Base-by-base conservation (phyloP, 2,329 filamentous ascomycete genomes). In the Arthroderma uncinatum region DNA sequence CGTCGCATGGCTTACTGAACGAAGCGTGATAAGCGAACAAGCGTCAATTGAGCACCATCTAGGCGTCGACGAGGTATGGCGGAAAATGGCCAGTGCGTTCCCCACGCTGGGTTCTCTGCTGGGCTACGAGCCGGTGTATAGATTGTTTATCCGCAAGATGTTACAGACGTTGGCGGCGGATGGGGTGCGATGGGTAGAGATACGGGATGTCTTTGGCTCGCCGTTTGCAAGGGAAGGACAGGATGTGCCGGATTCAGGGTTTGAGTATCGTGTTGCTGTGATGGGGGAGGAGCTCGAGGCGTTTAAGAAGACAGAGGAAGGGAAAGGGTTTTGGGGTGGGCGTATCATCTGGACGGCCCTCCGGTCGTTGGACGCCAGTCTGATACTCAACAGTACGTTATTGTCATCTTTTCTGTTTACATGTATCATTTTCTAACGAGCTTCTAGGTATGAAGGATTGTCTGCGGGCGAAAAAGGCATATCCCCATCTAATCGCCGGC, bases 71-170 rank as follows among this genome's bases (percentile, higher is more conserved):
- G 85, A 85, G 55, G 85, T 95, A 56, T 96, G 91, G 90, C 74
- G 78, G 23, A 91, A 93, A 67, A 95, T 96, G 71, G 75, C 74
- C 53, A 82, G 80, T 47, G 86, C 85, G 60, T 95, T 96, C 71
- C 73, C 79, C 2, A 81, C 92, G 2, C 78, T 92, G 47, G 81
- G 82, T 40, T 85, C 83, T 14, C 80, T 95, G 54, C 78, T 95
- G 53, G 87, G 86, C 71, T 95, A 96, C 71, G 92, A 96, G 71
- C 91, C 91, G 12, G 88, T 97, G 61, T 92, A 88, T 73, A 82
- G 89, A 23, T 76, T 77, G 16, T 94, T 89, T 66, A 74, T 96
- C 59, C 82, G 80, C 28, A 79, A 82, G 21, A 78, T 96, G 64
- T 82, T 95, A 70, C 75, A 75, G 53, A 79, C 85, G 52, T 76